These are phyloP conservation scores for Rosellinia necatrix DNA, from an alignment of 2,329 filamentous ascomycete species.

Conservation along the genomic window DNA sequence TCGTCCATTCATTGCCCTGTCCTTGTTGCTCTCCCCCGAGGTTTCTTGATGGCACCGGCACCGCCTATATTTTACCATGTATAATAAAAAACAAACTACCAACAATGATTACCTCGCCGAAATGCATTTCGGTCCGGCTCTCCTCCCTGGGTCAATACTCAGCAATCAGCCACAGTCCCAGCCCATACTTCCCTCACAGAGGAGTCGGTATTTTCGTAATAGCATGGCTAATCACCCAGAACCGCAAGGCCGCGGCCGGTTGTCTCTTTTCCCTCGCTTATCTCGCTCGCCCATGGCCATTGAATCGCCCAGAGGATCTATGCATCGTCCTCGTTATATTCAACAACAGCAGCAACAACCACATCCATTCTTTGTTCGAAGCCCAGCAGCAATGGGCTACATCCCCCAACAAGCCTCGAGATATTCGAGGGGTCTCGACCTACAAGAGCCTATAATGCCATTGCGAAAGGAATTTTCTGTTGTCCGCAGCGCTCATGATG, in stretches of 20 bases:
- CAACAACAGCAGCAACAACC: conserved; percentile 9
- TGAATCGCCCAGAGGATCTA: neutral
- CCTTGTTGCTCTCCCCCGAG: too few relatives aligned
- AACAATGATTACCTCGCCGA: neutral
- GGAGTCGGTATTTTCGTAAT: conserved; percentile 14
- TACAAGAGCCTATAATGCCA: conserved; percentile 12
- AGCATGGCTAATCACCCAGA: neutral
- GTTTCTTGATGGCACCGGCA: too few relatives aligned
- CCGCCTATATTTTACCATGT: too few relatives aligned
- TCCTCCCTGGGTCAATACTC: neutral
- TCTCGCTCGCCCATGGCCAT: neutral
- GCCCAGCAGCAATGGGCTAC: conserved; percentile 16
- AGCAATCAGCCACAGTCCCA: conserved; percentile 11
- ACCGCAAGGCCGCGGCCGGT: conserved; percentile 8
- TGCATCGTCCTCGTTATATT: neutral
- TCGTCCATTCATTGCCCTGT: too few relatives aligned
- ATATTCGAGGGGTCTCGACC: neutral
- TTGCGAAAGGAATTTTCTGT: conserved; percentile 7
- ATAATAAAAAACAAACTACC: too few relatives aligned
- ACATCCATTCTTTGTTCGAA: conserved; percentile 9
- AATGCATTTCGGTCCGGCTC: neutral
- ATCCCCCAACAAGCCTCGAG: conserved; percentile 1
- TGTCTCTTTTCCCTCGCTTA: neutral
- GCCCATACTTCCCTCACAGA: conserved; percentile 10
- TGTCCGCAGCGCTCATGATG: neutral